These are phyloP conservation scores for Meyerozyma elateridarum DNA, from an alignment of 1,139 yeast species.

Conservation along the genomic window DNA sequence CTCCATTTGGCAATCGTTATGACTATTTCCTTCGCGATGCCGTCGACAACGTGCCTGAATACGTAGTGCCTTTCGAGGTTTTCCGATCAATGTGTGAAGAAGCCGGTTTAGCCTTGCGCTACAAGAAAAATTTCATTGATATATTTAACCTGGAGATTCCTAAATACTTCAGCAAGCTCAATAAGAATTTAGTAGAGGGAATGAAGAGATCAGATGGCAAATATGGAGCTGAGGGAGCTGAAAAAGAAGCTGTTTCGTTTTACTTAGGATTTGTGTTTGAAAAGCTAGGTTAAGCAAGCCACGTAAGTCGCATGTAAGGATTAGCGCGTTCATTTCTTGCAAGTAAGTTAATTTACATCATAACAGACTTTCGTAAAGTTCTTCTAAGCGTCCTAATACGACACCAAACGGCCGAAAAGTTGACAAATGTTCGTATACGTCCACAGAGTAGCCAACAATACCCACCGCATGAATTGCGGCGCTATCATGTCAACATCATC, in stretches of 20 bases:
- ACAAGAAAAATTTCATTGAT: slow-evolving; percentile 75
- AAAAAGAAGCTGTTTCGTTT: slow-evolving; percentile 83
- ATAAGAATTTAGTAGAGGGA: slow-evolving; percentile 65
- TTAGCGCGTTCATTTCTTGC: no score
- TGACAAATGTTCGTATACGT: no score
- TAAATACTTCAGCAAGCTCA: slow-evolving; percentile 51
- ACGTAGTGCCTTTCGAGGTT: slow-evolving; percentile 93
- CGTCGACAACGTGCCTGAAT: slow-evolving; percentile 93
- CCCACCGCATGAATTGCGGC: no score
- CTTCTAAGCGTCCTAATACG: no score
- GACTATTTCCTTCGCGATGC: slow-evolving; percentile 85
- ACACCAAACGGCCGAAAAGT: no score
- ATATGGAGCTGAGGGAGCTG: slow-evolving; percentile 85
- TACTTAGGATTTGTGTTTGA: slow-evolving; percentile 79
- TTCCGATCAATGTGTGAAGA: slow-evolving; percentile 81
- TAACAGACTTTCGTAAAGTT: no score
- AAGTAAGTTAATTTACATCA: no score
- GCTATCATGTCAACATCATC: no score
- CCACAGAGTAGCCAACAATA: no score
- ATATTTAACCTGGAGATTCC: slow-evolving; percentile 80
- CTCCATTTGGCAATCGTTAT: slow-evolving; percentile 82
- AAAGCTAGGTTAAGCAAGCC: slow-evolving; percentile 35
- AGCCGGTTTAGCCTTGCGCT: slow-evolving; percentile 67
- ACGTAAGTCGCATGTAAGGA: no score
- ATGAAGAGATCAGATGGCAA: slow-evolving; percentile 71